These are phyloP conservation scores for Podospora didyma DNA, from an alignment of 495 filamentous ascomycete genomes.

Conservation along the genomic window DNA sequence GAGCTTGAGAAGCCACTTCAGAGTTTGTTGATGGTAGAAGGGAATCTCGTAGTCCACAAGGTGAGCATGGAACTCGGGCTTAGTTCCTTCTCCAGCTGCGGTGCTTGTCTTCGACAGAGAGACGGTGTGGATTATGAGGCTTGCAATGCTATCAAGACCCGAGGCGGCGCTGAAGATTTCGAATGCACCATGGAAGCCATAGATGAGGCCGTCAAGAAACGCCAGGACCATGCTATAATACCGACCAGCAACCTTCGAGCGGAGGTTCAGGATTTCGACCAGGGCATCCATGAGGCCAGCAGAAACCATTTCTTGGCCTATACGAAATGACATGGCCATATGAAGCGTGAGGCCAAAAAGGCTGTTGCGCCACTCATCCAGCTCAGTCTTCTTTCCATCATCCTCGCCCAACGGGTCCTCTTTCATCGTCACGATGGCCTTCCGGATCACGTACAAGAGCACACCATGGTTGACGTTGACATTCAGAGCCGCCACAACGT, in stretches of 20 bases:
- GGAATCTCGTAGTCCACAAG: slow-evolving; percentile 89
- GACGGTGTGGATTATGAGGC: slow-evolving; percentile 78
- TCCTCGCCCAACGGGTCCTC: slow-evolving; percentile 58
- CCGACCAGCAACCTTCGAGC: slow-evolving; percentile 76
- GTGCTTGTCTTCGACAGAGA: slow-evolving; percentile 62
- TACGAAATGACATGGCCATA: slow-evolving; percentile 66
- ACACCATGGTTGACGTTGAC: slow-evolving; percentile 95
- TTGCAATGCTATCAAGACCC: slow-evolving; percentile 81
- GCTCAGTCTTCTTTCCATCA: slow-evolving; percentile 39
- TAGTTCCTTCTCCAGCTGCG: slow-evolving; percentile 66
- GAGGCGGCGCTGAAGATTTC: slow-evolving; percentile 70
- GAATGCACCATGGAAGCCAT: slow-evolving; percentile 75
- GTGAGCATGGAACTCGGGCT: slow-evolving; percentile 69
- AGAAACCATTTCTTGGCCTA: slow-evolving; percentile 70
- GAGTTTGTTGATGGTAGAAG: slow-evolving; percentile 83
- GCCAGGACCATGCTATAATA: slow-evolving; percentile 74
- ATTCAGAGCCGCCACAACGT: slow-evolving; percentile 81
- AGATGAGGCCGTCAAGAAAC: slow-evolving; percentile 83
- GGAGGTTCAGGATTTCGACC: slow-evolving; percentile 81
- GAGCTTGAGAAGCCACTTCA: slow-evolving; percentile 93
- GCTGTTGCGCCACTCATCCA: slow-evolving; percentile 82
- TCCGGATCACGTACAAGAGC: slow-evolving; percentile 88
- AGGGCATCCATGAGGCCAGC: slow-evolving; percentile 86
- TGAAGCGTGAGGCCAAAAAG: slow-evolving; percentile 77
- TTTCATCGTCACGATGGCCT: slow-evolving; percentile 76